Base-by-base conservation (phyloP, 2,329 filamentous ascomycete species). In the Bipolaris victoriae region DNA sequence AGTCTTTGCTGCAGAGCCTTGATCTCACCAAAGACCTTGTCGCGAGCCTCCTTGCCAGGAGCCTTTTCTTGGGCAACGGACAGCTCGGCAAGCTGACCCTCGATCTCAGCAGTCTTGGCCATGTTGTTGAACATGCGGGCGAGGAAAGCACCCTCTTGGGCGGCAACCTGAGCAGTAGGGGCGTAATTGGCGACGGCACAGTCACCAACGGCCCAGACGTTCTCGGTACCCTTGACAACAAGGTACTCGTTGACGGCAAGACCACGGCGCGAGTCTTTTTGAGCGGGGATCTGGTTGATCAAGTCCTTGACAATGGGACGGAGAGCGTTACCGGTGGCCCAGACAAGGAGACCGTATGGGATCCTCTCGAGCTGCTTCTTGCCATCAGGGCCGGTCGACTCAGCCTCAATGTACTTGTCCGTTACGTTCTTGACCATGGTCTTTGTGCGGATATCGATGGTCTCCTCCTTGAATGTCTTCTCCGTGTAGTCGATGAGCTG, bases 401-500 rank as follows among this genome's bases (percentile, higher is more conserved):
- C 91, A 64, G 94, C 95, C 82, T 98, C 92, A 72, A 99, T 94
- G 74, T 87, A 89, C 80, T 90, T 96, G 71, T 95, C 89, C 31
- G 92, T 96, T 58, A 99, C 95, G 61, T 90, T 93, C 86, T 98
- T 98, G 77, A 99, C 95, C 89, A 97, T 96, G 66, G 95, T 98
- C 87, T 98, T 98, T 70, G 95, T 96, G 79, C 91, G 90, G 81
- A 99, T 97, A 69, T 91, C 89, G 76, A 99, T 99, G 76, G 92
- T 93, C 81, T 99, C 95, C 83, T 99, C 95, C 81, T 96, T 95
- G 83, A 99, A 96, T 45, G 94, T 97, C 80, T 93, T 94, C 82
- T 99, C 95, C 69, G 95, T 99, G 84, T 99, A 99, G 74, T 99
- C 95, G 75, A 99, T 98, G 73, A 99, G 84, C 80, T 97, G 92